A percentile compares a stretch with the other conserved stretches of the same genome.
Conservation (phyloP, 257 asterid species). For the Solanum habrochaites region DNA sequence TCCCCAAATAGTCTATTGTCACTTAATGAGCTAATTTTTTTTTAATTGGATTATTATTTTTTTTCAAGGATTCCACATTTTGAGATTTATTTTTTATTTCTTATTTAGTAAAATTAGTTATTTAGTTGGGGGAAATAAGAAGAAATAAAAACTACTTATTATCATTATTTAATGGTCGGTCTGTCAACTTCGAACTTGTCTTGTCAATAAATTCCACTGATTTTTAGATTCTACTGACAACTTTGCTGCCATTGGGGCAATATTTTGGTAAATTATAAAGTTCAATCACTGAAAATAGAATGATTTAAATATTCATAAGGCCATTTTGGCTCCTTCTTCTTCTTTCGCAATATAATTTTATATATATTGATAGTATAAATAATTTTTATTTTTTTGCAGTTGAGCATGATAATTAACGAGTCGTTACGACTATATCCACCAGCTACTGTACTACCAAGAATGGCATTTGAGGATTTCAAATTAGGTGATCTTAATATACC, state of each 20-base stretch:
- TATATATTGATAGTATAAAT: neutral
- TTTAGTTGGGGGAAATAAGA: neutral
- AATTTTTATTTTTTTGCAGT: conserved; percentile 13
- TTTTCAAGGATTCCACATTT: neutral
- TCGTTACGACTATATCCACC: conserved; percentile 83
- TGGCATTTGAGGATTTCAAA: conserved; percentile 86
- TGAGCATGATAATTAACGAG: conserved; percentile 81
- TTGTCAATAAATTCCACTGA: neutral
- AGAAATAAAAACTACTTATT: neutral
- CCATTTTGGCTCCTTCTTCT: neutral
- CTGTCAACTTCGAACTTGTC: neutral
- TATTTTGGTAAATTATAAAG: neutral
- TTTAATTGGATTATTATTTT: neutral
- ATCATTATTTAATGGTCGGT: neutral
- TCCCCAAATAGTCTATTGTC: too few species aligned
- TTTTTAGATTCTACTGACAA: neutral
- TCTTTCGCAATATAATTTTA: neutral
- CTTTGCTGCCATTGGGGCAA: neutral
- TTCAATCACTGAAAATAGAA: conserved; percentile 1
- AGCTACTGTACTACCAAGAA: conserved; percentile 71
- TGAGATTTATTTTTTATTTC: neutral
- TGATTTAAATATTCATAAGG: neutral
- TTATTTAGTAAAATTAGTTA: neutral
- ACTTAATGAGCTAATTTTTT: neutral
- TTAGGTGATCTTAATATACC: conserved; percentile 77